Evolutionary conservation across 495 filamentous ascomycete genomes (phyloP).

Genomic region (Xylaria scruposa): DNA sequence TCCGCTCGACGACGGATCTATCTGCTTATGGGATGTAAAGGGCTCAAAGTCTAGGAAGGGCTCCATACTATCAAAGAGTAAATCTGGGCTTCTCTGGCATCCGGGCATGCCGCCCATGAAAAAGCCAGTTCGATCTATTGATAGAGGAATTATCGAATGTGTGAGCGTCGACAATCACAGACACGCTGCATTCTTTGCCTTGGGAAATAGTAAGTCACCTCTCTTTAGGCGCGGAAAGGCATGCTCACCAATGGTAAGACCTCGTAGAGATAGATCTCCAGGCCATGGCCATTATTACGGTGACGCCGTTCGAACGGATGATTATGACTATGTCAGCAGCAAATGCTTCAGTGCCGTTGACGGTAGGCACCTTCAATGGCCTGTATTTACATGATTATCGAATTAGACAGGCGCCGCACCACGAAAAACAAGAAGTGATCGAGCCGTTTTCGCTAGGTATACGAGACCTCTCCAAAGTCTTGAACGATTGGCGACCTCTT

Average conservation of each 20-base stretch:
- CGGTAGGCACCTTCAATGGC: constrained; percentile 82
- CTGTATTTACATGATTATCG: constrained; percentile 87
- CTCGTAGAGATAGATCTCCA: constrained; percentile 86
- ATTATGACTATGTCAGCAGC: constrained; percentile 85
- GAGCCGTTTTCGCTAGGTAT: constrained; percentile 35
- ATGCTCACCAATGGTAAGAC: constrained; percentile 47
- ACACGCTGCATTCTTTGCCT: constrained; percentile 78
- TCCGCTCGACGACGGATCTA: constrained; percentile 82
- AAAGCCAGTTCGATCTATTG: constrained; percentile 54
- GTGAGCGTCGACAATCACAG: constrained; percentile 77
- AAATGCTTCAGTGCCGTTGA: constrained; percentile 73
- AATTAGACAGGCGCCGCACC: constrained; percentile 35
- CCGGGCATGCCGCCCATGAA: background rate
- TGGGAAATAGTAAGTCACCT: constrained; percentile 65
- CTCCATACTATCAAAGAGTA: constrained; percentile 67
- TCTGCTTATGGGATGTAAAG: constrained; percentile 86
- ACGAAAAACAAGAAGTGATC: constrained; percentile 39
- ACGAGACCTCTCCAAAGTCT: background rate
- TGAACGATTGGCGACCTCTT: constrained; percentile 39
- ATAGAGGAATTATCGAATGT: constrained; percentile 80
- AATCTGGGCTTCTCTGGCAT: constrained; percentile 58
- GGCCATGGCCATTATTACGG: constrained; percentile 73
- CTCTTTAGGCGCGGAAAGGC: background rate
- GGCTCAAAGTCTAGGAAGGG: constrained; percentile 66
- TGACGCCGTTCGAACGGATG: constrained; percentile 78